These are phyloP conservation scores for Phytopythium litorale DNA, from an alignment of 352 stramenopile genomes.

Conservation along the genomic window DNA sequence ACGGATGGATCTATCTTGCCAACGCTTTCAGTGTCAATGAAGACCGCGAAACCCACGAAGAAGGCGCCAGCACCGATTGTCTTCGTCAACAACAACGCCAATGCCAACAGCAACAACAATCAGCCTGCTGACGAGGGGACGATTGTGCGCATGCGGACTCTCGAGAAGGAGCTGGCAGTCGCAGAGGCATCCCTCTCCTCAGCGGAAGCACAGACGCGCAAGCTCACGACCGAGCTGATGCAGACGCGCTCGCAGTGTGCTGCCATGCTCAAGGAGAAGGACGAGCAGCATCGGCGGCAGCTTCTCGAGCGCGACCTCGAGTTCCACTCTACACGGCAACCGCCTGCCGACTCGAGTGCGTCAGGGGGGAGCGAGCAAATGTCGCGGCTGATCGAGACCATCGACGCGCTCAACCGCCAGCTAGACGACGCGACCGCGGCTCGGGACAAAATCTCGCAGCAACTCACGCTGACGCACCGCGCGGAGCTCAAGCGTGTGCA, in stretches of 20 bases:
- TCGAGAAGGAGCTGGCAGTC: constrained; percentile 31
- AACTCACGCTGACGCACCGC: constrained; percentile 38
- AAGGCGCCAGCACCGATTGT: not conserved
- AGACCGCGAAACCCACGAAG: not conserved
- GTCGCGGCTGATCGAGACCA: constrained; percentile 60
- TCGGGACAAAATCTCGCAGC: constrained; percentile 31
- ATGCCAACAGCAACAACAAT: not conserved
- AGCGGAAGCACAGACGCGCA: constrained; percentile 24
- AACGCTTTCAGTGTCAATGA: not conserved
- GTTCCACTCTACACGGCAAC: constrained; percentile 20
- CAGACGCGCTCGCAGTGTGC: constrained; percentile 36
- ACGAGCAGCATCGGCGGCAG: constrained; percentile 50
- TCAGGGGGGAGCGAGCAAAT: constrained; percentile 29
- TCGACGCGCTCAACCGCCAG: constrained; percentile 59
- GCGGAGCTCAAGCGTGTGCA: constrained; percentile 56
- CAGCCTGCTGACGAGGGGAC: constrained; percentile 4
- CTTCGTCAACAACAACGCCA: not conserved
- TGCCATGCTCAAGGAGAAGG: constrained; percentile 43
- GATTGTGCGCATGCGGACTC: not conserved
- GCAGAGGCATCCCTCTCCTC: constrained; percentile 17
- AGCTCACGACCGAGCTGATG: constrained; percentile 43
- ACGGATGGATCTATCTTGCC: not conserved
- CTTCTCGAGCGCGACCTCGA: constrained; percentile 44
- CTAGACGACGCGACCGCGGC: constrained; percentile 42
- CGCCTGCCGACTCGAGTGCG: not conserved